These are phyloP conservation scores for Rubia occidens DNA, from an alignment of 305 asterid species.

Conservation along the genomic window DNA sequence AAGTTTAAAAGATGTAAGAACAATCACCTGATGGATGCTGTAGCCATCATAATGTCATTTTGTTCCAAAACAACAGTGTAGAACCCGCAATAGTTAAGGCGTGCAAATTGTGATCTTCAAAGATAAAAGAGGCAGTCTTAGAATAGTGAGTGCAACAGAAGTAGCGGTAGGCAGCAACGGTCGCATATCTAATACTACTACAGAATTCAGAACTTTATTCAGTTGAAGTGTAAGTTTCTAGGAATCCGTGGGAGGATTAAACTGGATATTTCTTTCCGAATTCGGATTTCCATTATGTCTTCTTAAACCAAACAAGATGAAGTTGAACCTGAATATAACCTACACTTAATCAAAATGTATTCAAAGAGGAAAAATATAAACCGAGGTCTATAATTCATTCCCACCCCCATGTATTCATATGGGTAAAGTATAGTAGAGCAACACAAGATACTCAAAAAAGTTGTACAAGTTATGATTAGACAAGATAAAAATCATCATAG, in stretches of 20 bases:
- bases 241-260: not conserved
- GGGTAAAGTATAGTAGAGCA: not conserved
- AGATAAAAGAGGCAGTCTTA: slow-evolving; percentile 25
- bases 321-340: not conserved
- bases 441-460: not conserved
- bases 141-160: not conserved
- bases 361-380: not conserved
- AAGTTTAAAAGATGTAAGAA: not conserved
- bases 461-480: not conserved
- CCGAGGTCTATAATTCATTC: no score
- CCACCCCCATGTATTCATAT: not conserved
- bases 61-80: slow-evolving; percentile 66
- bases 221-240: not conserved
- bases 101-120: slow-evolving; percentile 69
- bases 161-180: no score
- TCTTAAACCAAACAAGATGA: not conserved
- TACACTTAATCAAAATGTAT: not conserved
- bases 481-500: not conserved
- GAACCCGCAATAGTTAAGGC: slow-evolving; percentile 69
- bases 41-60: slow-evolving; percentile 53
- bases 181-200: not conserved
- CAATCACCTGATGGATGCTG: slow-evolving; percentile 72
- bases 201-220: not conserved
- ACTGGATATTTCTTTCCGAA: not conserved
- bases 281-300: not conserved